These are phyloP conservation scores for Aegilops tauschii DNA, from an alignment of 176 grass and related monocot species.

Conservation along the genomic window DNA sequence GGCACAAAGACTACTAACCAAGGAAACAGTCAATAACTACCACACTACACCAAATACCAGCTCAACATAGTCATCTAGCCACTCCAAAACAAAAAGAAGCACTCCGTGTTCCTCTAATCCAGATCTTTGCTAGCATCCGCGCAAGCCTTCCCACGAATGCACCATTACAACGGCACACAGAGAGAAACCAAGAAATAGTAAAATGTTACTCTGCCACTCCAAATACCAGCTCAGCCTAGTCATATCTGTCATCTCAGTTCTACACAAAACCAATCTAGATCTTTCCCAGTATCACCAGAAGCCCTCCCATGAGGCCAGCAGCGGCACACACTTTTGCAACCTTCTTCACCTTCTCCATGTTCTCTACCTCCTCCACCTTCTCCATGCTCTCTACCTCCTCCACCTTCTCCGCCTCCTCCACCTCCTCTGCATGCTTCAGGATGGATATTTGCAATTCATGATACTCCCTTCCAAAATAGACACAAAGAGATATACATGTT, in stretches of 20 bases:
- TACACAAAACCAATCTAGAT: background rate
- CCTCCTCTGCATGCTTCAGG: no score
- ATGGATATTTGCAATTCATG: background rate
- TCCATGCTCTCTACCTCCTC: background rate
- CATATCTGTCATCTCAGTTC: slow-evolving; percentile 1
- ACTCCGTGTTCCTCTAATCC: background rate
- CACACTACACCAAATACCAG: background rate
- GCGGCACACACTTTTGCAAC: slow-evolving; percentile 4
- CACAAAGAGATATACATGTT: background rate
- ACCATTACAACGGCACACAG: background rate
- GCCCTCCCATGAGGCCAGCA: background rate
- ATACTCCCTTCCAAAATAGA: background rate
- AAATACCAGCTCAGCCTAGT: background rate
- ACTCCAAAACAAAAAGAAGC: background rate
- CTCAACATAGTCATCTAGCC: background rate
- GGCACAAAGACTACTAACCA: background rate
- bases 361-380: background rate
- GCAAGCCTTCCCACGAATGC: background rate
- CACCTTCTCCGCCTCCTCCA: no score
- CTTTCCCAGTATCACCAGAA: slow-evolving; percentile 10
- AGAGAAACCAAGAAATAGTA: background rate
- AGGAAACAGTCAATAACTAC: background rate
- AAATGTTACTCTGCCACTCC: background rate
- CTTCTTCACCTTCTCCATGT: background rate
- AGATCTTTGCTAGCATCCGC: background rate